Base-by-base conservation (phyloP, 805 yeast genomes). In the Sugiyamaella americana region DNA sequence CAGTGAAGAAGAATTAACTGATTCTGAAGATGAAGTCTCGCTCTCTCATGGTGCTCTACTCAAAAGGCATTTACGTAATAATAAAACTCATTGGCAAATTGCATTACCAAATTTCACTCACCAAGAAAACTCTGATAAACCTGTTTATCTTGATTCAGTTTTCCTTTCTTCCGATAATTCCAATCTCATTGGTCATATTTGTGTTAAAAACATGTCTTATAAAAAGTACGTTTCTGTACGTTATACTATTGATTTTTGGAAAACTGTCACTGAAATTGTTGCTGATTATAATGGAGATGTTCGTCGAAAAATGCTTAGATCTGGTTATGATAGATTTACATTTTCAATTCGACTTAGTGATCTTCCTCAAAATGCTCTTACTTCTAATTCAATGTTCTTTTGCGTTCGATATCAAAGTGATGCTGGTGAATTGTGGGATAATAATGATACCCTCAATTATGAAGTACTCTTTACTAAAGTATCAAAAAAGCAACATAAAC, bases 161-260 rank as follows among this genome's bases (percentile, higher is more conserved):
- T 76, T 77, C 54, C 66, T 87, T 22, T 72, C 80, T 32, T 64
- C 73, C 5, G 86, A 82, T 52, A 75, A 76, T 53, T 72, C 73
- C 48, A 70, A 68, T 47, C 66, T 89, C 13, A 61, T 77, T 43
- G 97, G 96, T 1, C 80, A 80, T 44, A 70, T 89, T 40, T 85
- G 91, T 2, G 96, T 85, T 22, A 76, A 78, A 57, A 91, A 89
- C 66, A 45, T 86, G 3, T 71, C 82, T 8, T 89, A 71, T 64
- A 73, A 78, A 30, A 89, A 89, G 63, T 59, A 65, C 22, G 83
- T 91, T 17, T 74, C 78, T 13, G 74, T 85, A 13, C 72, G 88
- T 46, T 89, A 87, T 65, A 78, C 96, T 0, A 70, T 80, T 52
- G 87, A 91, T 61, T 67, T 72, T 57, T 89, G 98, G 98, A 68